Base-by-base conservation (phyloP, 2,329 filamentous ascomycete genomes). In the Cercospora brassicicola region DNA sequence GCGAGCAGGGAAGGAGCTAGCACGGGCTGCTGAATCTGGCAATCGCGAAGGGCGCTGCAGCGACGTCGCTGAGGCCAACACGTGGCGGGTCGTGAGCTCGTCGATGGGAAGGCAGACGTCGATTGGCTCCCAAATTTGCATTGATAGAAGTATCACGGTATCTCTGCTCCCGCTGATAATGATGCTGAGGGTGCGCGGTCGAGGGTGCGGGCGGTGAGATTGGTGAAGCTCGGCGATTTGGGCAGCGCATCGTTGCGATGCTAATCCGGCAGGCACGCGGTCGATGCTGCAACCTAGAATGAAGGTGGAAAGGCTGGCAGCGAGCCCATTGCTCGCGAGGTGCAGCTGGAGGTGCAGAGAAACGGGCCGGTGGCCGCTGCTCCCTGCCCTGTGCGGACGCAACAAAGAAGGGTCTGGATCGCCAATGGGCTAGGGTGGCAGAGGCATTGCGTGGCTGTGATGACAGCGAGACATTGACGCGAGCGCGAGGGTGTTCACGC, bases 131-230 rank as follows among this genome's bases (percentile, higher is more conserved):
- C 53, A 7, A 7, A 42, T 30, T 30, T 31, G 59, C 36, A 39
- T 48, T 18, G 59, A 48, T 42, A 48, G 36, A 61, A 48, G 59
- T 42, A 48, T 61, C 59, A 36, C 59, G 33, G 59, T 61, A 61
- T 61, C 59, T 45, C 18, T 13, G 9, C 18, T 10, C 11, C 36
- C 36, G 56, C 28, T 36, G 56, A 36, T 59, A 8, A 48, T 48
- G 30, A 36, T 59, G 8, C 18, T 48, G 26, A 15, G n/a, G 26
- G 9, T 53, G 48, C 20, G 48, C 26, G 20, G 48, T 15, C 48
- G 18, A 2, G 48, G 4, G 53, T 23, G 53, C 53, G 53, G 53
- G 53, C 53, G 53, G 53, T 57, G 53, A 33, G 26, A 57, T 57
- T 33, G 53, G 26, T 57, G 53, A n/a, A 31, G 53, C 53, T 57